Evolutionary conservation across 345 rosid species (phyloP).

Genomic region (Erucastrum elatum): DNA sequence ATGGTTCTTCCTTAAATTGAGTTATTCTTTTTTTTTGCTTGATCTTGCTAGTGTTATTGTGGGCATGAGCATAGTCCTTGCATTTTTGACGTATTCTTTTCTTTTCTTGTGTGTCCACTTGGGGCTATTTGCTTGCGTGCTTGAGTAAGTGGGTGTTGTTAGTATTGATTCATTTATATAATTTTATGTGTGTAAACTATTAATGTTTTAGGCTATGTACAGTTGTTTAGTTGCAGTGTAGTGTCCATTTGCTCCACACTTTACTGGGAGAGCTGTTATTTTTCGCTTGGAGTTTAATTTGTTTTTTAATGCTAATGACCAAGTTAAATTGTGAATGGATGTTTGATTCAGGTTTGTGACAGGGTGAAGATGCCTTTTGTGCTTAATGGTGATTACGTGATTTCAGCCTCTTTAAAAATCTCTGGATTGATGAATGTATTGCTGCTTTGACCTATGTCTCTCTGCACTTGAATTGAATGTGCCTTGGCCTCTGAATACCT

Average conservation of each 20-base stretch:
- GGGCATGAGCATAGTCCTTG: conserved; percentile 11
- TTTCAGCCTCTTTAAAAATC: conserved; percentile 58
- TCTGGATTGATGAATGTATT: conserved; percentile 84
- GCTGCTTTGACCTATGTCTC: conserved; percentile 51
- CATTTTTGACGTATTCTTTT: conserved; percentile 4
- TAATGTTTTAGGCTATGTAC: not conserved
- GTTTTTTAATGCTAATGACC: conserved; percentile 52
- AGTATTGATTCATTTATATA: not conserved
- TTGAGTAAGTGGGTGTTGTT: not conserved
- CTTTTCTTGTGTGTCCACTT: not conserved
- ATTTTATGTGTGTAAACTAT: not conserved
- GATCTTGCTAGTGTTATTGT: not conserved
- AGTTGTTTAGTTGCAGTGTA: not conserved
- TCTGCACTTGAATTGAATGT: conserved; percentile 64
- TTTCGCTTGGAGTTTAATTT: not conserved
- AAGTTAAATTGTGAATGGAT: conserved; percentile 68
- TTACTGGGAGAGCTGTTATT: not conserved
- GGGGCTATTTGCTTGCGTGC: not conserved
- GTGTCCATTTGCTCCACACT: not conserved
- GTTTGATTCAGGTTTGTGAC: conserved; percentile 94
- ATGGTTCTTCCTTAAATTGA: conserved; percentile 26
- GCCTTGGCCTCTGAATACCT: conserved; percentile 55
- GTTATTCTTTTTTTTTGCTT: not conserved
- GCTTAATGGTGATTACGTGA: conserved; percentile 87
- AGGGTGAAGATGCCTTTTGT: conserved; percentile 90